Base-by-base conservation (phyloP, 2,329 filamentous ascomycete genomes). In the Botrytis squamosa region DNA sequence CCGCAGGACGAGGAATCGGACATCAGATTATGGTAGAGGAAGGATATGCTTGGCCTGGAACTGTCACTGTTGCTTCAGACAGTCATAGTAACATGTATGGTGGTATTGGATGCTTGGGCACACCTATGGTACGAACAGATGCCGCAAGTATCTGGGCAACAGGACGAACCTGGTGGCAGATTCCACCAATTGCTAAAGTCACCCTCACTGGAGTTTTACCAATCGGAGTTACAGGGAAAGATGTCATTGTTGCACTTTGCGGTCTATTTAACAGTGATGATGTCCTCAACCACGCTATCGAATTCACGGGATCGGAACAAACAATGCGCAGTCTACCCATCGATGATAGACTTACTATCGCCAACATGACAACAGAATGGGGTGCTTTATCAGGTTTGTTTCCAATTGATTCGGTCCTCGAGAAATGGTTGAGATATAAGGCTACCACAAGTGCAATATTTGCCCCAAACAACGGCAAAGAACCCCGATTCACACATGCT, bases 11-110 rank as follows among this genome's bases (percentile, higher is more conserved):
- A 63, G 93, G 93, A 20, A 97, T 97, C 79, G 95, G 94, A 0
- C 95, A 98, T 81, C 95, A 98, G 82, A 91, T 95, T 77, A 94
- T 96, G 92, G 89, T 97, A 0, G 94, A 97, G 81, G 93, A 93
- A 81, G 91, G 90, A 22, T 94, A 86, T 85, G 92, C 85, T 79
- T 98, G 94, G 94, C 95, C 95, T 0, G 92, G 93, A 1, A 97
- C 93, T 0, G 82, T 98, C 69, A 89, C 88, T 0, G 94, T 98
- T 1, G 95, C 93, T 0, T 92, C 89, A 0, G 92, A 95, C 81
- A 88, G 85, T 63, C 94, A 98, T 81, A 89, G 86, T 46, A 96
- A 94, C 82, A 92, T 92, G 86, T 98, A 98, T 78, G 94, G 94
- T 59, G 93, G 91, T 52, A 86, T 97, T 10, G 91, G 90, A 2